Conservation (phyloP, 73 alveolate genomes). For the Paraurostyla sp. region DNA sequence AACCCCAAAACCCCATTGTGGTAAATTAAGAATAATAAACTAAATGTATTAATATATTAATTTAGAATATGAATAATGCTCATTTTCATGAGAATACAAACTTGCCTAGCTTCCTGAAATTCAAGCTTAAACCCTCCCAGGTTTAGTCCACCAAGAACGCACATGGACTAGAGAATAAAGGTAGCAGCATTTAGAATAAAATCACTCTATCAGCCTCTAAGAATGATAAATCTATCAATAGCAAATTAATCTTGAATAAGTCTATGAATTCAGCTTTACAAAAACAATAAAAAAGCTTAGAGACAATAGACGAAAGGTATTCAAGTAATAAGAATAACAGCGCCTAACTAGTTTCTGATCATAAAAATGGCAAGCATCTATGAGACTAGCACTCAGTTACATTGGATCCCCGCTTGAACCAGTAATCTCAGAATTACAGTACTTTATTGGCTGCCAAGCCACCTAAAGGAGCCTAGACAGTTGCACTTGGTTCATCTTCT, state of each 20-base stretch:
- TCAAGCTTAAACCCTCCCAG: background rate
- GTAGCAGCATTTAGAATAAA: background rate
- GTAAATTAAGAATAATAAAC: too few species aligned
- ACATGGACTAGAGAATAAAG: background rate
- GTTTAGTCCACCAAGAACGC: background rate
- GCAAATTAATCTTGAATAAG: too few species aligned
- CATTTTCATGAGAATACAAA: background rate
- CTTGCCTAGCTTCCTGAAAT: slow-evolving; percentile 8
- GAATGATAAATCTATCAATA: too few species aligned
- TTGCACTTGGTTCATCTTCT: too few species aligned
- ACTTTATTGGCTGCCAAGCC: slow-evolving; percentile 4
- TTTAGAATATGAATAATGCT: slow-evolving; percentile 5
- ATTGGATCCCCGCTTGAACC: background rate
- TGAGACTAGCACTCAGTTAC: background rate
- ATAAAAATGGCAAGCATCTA: background rate
- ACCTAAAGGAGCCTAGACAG: background rate
- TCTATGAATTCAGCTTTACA: too few species aligned
- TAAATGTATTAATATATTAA: too few species aligned
- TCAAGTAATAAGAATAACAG: background rate
- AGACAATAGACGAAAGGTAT: too few species aligned
- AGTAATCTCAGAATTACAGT: background rate
- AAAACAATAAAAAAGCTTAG: too few species aligned
- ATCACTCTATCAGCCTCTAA: background rate
- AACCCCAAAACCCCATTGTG: too few species aligned
- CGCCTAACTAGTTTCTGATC: background rate